Evolutionary conservation across 2,329 filamentous ascomycete genomes (phyloP), one percentile per base, ranked within the genome.

Genomic region (Penicillium sp.): DNA sequence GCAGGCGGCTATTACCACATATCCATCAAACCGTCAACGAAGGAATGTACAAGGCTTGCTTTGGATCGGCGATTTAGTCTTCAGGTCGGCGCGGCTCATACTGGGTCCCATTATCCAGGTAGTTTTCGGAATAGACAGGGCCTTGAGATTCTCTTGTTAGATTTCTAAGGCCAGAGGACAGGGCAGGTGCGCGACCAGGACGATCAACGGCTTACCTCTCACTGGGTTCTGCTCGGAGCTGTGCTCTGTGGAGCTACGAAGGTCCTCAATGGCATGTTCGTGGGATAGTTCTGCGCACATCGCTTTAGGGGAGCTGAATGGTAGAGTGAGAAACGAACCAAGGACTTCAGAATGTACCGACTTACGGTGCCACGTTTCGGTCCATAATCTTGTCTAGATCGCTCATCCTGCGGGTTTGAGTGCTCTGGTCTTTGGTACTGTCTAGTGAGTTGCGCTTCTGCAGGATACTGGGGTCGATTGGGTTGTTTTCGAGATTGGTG

Each of bases 241-340:
- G 28, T 57, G 57, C 20, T 57, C 55, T 13, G 50, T 58, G n/a
- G 44, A 39, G 36, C 44, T 39, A 8, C 56, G 47, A 0, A 59
- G 46, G 24, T 52, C 47, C 14, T 59, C 54, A 4, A 55, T 5
- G 9, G 57, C 57, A 22, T 59, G 54, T 9, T 58, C 52, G 4
- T 59, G 57, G 1, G 57, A 52, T 5, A 58, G 54, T 22, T 59
- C 56, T 1, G 52, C 46, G 22, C 56, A 59, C 40, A 49, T 53
- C 1, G 50, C 31, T 26, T 51, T 48, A 3, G 55, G 46, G 9
- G 54, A 56, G 13, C 57, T 59, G 10, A n/a, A 31, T 4, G 28
- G 14, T 22, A 5, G 6, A 1, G 31, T 52, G 14, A 51, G 36
- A 38, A 8, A 3, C 24, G 8, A 20, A 9, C 11, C 20, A 5